Base-by-base conservation (phyloP, 805 yeast species). In the Kluyveromyces dobzhanskii region DNA sequence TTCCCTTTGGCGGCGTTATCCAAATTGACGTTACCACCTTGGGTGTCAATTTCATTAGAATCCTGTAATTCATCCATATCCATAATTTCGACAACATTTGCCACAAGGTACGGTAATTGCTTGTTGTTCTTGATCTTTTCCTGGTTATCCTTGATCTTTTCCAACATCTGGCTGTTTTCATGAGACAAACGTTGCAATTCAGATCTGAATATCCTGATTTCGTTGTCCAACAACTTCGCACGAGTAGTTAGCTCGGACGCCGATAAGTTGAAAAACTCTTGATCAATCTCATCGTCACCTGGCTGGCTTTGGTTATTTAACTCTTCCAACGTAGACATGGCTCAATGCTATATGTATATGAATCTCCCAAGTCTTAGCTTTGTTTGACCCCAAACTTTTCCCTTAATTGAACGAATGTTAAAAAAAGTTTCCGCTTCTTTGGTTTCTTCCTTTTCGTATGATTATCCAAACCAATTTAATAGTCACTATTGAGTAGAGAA, bases 71-170 rank as follows among this genome's bases (percentile, higher is more conserved):
- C 87, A 49, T 80, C 81, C 62, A 92, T 75, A 56, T 92, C 94
- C 55, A 92, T 73, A 43, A 92, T 69, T 64, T 92, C 99, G 25
- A 92, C 97, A 37, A 92, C 94, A 58, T 92, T 92, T 18, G 97
- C 97, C 37, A 92, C 98, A 41, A 92, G 68, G 54, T 92, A 92
- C 12, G 99, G 99, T 54, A 92, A 72, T 62, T 88, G 97, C 64
- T 82, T 85, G 64, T 92, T 92, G 61, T 92, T 90, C 55, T 85
- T 85, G 63, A 92, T 90, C 65, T 92, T 92, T 52, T 90, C 97
- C 59, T 83, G 86, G 66, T 92, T 92, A 55, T 92, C 97, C 61
- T 88, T 87, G 64, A 92, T 86, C 61, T 90, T 80, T 50, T 87
- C 96, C 40, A 77, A 65, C 96, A 90, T 92, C 37, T 86, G 85